Evolutionary conservation across 768 basidiomycete species (phyloP).

Genomic region (Coprinellus aureogranulatus): DNA sequence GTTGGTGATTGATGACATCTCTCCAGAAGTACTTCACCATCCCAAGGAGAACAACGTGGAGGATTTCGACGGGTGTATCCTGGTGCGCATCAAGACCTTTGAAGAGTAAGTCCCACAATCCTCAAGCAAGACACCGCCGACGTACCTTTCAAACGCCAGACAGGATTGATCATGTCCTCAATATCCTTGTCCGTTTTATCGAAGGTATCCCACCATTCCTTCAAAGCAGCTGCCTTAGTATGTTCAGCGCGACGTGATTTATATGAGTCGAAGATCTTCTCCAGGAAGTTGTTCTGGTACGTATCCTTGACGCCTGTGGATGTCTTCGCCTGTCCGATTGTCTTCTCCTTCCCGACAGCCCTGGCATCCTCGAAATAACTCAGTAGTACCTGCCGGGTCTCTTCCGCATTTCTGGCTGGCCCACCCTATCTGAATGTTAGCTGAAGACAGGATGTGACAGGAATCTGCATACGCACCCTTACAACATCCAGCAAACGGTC

Average conservation of each 20-base stretch:
- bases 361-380: background rate
- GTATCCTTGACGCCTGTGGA: slow-evolving; percentile 33
- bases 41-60: slow-evolving; percentile 42
- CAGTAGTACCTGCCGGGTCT: background rate
- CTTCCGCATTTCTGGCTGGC: background rate
- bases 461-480: no score
- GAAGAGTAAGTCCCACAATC: no score
- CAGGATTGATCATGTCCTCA: slow-evolving; percentile 28
- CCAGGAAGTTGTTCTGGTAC: slow-evolving; percentile 25
- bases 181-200: slow-evolving; percentile 5
- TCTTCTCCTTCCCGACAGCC: background rate
- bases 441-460: no score
- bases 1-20: slow-evolving; percentile 27
- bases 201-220: background rate
- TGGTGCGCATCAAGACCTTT: slow-evolving; percentile 41
- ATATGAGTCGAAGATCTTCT: slow-evolving; percentile 19
- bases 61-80: slow-evolving; percentile 45
- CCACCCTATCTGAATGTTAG: background rate
- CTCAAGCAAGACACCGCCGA: no score
- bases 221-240: background rate
- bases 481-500: no score
- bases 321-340: slow-evolving; percentile 15
- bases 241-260: slow-evolving; percentile 4
- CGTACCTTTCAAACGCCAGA: slow-evolving; percentile 27
- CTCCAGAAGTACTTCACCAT: slow-evolving; percentile 51